Evolutionary conservation across 768 basidiomycete species (phyloP).

Genomic region (Tulasnella sp.): DNA sequence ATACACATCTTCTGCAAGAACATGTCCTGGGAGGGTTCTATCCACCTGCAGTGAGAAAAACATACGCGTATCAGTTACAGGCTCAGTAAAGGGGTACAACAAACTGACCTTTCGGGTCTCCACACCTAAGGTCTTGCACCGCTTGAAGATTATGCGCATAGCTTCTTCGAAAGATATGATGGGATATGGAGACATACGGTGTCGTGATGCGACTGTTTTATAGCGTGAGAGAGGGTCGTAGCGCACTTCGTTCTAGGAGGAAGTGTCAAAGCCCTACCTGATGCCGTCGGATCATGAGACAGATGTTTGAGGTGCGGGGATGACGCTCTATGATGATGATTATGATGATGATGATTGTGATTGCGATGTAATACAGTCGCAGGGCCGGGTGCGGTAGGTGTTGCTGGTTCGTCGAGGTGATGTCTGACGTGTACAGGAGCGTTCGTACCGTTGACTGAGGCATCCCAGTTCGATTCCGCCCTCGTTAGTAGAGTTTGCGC

Average conservation of each 20-base stretch:
- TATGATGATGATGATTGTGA: constrained; percentile 30
- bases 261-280: constrained; percentile 34
- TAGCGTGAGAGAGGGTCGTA: not conserved
- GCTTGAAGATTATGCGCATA: constrained; percentile 40
- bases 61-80: not conserved
- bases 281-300: constrained; percentile 57
- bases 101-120: constrained; percentile 35
- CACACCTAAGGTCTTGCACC: constrained; percentile 35
- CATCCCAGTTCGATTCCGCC: not conserved
- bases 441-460: not conserved
- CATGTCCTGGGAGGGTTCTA: constrained; percentile 45
- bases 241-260: too few relatives aligned
- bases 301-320: constrained; percentile 39
- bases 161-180: constrained; percentile 58
- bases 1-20: constrained; percentile 65
- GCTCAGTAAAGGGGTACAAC: not conserved
- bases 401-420: not conserved
- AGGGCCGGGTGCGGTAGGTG: not conserved
- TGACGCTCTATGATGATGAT: constrained; percentile 22
- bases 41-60: constrained; percentile 38
- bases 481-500: constrained; percentile 3
- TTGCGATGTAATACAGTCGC: constrained; percentile 21
- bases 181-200: constrained; percentile 67
- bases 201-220: constrained; percentile 49
- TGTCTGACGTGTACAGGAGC: constrained; percentile 1